These are phyloP conservation scores for Polyplosphaeria fusca DNA, from an alignment of 495 filamentous ascomycete species.

Conservation along the genomic window DNA sequence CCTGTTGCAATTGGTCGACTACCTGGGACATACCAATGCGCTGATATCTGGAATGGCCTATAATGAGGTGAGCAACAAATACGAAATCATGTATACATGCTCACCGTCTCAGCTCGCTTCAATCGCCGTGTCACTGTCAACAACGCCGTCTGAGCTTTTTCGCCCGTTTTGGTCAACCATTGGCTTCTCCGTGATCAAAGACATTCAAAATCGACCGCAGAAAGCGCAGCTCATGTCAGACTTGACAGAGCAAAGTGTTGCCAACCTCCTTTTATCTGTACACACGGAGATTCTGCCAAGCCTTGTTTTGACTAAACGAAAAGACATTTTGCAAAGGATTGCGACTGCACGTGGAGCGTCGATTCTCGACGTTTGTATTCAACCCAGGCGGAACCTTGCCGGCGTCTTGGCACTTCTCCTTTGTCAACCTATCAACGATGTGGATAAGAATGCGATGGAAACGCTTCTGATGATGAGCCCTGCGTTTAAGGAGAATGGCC, in stretches of 20 bases:
- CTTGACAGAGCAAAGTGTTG: constrained; percentile 66
- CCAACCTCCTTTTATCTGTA: constrained; percentile 70
- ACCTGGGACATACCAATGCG: constrained; percentile 77
- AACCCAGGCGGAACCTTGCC: constrained; percentile 65
- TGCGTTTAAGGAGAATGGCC: constrained; percentile 56
- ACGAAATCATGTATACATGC: constrained; percentile 25
- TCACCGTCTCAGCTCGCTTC: too few species aligned
- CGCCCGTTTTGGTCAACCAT: constrained; percentile 83
- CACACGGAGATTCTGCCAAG: constrained; percentile 80
- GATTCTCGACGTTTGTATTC: constrained; percentile 58
- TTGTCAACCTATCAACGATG: constrained; percentile 63
- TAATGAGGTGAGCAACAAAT: constrained; percentile 60
- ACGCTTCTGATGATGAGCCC: constrained; percentile 62
- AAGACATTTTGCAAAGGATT: constrained; percentile 75
- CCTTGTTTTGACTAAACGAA: constrained; percentile 72
- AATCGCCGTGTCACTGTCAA: constrained; percentile 60
- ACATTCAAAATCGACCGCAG: constrained; percentile 74
- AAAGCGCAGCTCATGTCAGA: constrained; percentile 78
- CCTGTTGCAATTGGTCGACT: constrained; percentile 76
- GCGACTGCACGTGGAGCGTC: constrained; percentile 65
- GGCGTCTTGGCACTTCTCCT: constrained; percentile 77
- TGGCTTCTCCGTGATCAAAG: constrained; percentile 73
- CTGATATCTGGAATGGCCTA: constrained; percentile 76
- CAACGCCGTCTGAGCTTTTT: constrained; percentile 64
- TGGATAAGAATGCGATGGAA: constrained; percentile 65